Evolutionary conservation across 371 early-diverging fungal genomes (phyloP), one percentile per base, ranked within the genome.

Genomic region (Rhizopus microsporus): DNA sequence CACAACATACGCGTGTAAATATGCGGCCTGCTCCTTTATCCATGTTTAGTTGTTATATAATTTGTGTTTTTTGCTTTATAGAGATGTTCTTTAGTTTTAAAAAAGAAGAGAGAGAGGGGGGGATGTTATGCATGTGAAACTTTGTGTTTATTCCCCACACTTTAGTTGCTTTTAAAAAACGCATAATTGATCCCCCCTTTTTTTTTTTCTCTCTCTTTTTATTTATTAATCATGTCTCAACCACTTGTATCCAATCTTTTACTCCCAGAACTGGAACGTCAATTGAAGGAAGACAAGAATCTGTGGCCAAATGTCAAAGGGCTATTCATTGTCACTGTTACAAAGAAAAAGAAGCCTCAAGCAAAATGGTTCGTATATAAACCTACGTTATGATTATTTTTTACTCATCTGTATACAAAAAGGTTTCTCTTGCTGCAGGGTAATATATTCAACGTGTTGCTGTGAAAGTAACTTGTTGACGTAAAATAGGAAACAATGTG

Each of bases 231-330:
- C 45, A 43, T 50, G 35, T 4, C 43, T 57, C 42, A 31, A 37
- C 39, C 52, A 45, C 58, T 70, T 16, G 49, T 66, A 16, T 56
- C 72, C 16, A 63, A 66, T 29, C 52, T 75, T 17, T 50, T 78
- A 8, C 42, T 78, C 15, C 79, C 79, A 32, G 79, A 78, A 53
- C 61, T 78, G n/a, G 67, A 75, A 31, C 73, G 76, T 7, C 79
- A 78, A 53, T 54, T 78, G 12, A 38, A 40, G 9, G 65, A 61
- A 57, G 79, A 78, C 44, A 57, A 59, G 9, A 51, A 56, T 1
- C 62, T 78, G 16, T 73, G 75, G 73, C 78, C 78, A 16, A 75
- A 75, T 56, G 43, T 78, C 23, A 75, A 78, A 48, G 78, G 73
- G 1, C 61, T 75, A 35, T 78, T 75, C 50, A 55, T 78, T 34